These are phyloP conservation scores for Cenchrus americanus DNA, from an alignment of 176 grass and related monocot genomes.

Conservation along the genomic window DNA sequence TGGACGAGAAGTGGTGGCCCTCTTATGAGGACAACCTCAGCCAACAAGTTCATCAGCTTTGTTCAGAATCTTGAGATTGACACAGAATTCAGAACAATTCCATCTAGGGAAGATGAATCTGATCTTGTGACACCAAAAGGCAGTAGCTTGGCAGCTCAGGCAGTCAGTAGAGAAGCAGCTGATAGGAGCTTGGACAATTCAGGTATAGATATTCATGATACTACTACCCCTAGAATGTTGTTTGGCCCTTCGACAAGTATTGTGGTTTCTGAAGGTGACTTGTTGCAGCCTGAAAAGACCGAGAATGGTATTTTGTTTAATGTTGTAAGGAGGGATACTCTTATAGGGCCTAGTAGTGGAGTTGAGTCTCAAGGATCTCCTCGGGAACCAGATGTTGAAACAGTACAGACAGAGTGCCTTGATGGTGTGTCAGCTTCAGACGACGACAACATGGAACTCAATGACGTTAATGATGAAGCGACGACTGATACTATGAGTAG, in stretches of 20 bases:
- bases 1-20: conserved; percentile 93
- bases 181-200: conserved; percentile 63
- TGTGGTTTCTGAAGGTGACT: conserved; percentile 86
- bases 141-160: conserved; percentile 47
- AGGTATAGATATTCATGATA: conserved; percentile 47
- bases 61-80: conserved; percentile 92
- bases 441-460: conserved; percentile 32
- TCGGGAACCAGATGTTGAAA: conserved; percentile 73
- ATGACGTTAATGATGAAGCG: conserved; percentile 22
- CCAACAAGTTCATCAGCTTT: conserved; percentile 83
- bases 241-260: conserved; percentile 60
- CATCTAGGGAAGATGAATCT: conserved; percentile 47
- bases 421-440: conserved; percentile 60
- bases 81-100: conserved; percentile 53
- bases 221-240: conserved; percentile 32
- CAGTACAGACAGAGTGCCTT: conserved; percentile 60
- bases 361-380: conserved; percentile 42
- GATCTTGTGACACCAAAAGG: conserved; percentile 40
- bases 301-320: conserved; percentile 96
- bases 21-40: conserved; percentile 92
- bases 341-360: conserved; percentile 47
- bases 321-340: conserved; percentile 74
- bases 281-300: conserved; percentile 86
- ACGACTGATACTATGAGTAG: conserved; percentile 1
- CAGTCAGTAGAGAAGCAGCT: conserved; percentile 42